A percentile compares a stretch with the other conserved stretches of the same genome.
Conservation (phyloP, 2,329 filamentous ascomycete genomes). For the Byssothecium circinans region DNA sequence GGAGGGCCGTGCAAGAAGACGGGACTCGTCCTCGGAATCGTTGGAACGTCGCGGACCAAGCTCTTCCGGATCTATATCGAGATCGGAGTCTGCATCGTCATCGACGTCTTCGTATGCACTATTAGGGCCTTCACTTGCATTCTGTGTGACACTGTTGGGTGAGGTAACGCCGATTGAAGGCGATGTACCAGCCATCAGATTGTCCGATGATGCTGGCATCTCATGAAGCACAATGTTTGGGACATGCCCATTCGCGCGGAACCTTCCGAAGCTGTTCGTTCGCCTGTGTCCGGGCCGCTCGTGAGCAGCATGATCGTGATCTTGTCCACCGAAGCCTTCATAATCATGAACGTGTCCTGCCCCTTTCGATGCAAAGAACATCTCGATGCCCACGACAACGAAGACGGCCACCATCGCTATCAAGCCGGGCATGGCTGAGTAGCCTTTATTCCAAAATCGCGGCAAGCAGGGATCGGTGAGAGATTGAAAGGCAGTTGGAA, state of each 20-base stretch:
- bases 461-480: slow-evolving; percentile 46
- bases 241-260: slow-evolving; percentile 24
- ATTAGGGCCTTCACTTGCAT: slow-evolving; percentile 9
- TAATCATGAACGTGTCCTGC: slow-evolving; percentile 63
- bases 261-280: slow-evolving; percentile 38
- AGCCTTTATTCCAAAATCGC: slow-evolving; percentile 44
- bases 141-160: slow-evolving; percentile 19
- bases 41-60: slow-evolving; percentile 30
- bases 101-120: slow-evolving; percentile 15
- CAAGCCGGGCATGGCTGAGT: slow-evolving; percentile 44
- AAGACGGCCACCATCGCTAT: slow-evolving; percentile 46
- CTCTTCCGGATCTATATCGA: slow-evolving; percentile 40
- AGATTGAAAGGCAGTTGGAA: slow-evolving; percentile 45
- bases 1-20: slow-evolving; percentile 29
- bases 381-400: slow-evolving; percentile 81
- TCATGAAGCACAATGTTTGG: slow-evolving; percentile 39
- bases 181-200: slow-evolving; percentile 37
- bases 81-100: slow-evolving; percentile 36
- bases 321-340: slow-evolving; percentile 44
- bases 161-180: slow-evolving; percentile 32
- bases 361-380: slow-evolving; percentile 77
- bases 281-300: slow-evolving; percentile 29
- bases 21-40: slow-evolving; percentile 35
- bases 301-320: slow-evolving; percentile 14
- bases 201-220: slow-evolving; percentile 31